Evolutionary conservation across 2,329 filamentous ascomycete species (phyloP), one percentile per base, ranked within the genome.

Genomic region (Lasiodiplodia theobromae): DNA sequence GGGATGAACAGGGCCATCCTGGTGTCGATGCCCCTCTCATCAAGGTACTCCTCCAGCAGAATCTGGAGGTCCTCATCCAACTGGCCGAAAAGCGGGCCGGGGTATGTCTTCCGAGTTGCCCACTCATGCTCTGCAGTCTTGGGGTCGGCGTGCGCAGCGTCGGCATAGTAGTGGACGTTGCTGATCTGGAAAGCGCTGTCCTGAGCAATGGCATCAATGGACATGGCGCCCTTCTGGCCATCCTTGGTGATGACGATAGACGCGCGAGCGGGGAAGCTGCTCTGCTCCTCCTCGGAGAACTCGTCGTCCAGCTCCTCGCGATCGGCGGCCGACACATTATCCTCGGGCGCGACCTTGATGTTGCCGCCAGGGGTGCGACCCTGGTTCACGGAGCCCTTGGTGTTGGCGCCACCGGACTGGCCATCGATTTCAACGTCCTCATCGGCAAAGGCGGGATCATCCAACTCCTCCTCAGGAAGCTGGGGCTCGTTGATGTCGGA

Each of bases 41-140:
- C 94, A 71, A 99, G 88, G 84, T 95, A 99, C 74, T 91, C 89
- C 87, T 98, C 95, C 79, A 98, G 86, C 74, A 97, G 87, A 66
- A 93, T 87, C 86, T 98, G 95, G 54, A 99, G 88, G 79, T 98
- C 95, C 84, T 97, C 94, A 78, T 99, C 96, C 69, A 99, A 89
- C 85, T 93, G 97, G 82, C 89, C 91, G 80, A 97, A 98, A 67
- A 93, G 92, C 70, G 96, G 96, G 68, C 96, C 96, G 52, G 92
- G 91, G 84, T 98, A 99, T 73, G 94, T 82, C 71, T 89, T 89
- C 79, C 91, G 88, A 76, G 93, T 87, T 74, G 88, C 84, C 86
- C 93, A 94, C 73, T 92, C 88, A 78, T 89, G 87, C 77, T 97
- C 93, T 72, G 93, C 89, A 63, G 86, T 89, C 76, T 90, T 85